phyloP scores from a whole-genome alignment of 768 basidiomycete species.

The Leccinum rimulosum region DNA sequence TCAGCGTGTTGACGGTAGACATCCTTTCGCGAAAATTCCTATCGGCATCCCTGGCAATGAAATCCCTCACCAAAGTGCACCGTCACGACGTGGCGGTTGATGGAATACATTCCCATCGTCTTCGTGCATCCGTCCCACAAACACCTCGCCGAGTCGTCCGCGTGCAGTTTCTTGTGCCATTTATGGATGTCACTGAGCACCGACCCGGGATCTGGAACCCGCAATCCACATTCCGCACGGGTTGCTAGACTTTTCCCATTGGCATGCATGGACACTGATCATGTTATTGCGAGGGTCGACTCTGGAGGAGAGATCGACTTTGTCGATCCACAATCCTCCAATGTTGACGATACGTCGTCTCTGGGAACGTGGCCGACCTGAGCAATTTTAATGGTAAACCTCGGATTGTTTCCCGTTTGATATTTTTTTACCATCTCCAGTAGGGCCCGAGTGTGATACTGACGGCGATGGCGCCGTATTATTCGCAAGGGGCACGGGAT shows the following conservation, averaged over 20 bases:
- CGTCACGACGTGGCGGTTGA: conserved; percentile 8
- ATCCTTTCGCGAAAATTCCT: conserved; percentile 3
- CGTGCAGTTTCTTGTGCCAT: conserved; percentile 1
- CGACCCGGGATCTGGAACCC: conserved; percentile 2
- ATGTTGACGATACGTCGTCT: background rate
- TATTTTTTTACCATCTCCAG: too few relatives aligned
- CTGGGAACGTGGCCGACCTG: background rate
- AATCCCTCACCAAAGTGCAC: conserved; percentile 9
- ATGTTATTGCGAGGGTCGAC: background rate
- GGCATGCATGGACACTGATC: conserved; percentile 11
- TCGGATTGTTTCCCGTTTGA: background rate
- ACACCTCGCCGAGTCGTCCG: background rate
- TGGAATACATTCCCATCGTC: conserved; percentile 4
- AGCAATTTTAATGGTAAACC: background rate
- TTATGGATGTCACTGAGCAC: conserved; percentile 4
- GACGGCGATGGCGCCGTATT: too few relatives aligned
- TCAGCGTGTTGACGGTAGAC: conserved; percentile 6
- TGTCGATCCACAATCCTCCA: conserved; percentile 7
- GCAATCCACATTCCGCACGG: conserved; percentile 14
- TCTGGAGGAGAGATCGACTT: background rate
- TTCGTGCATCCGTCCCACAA: conserved; percentile 5
- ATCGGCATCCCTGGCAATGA: conserved; percentile 3
- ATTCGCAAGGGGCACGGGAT: too few relatives aligned
- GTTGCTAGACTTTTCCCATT: background rate
- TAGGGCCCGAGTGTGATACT: too few relatives aligned